phyloP scores from a whole-genome alignment of 345 rosid species.

The Salix dunnii region DNA sequence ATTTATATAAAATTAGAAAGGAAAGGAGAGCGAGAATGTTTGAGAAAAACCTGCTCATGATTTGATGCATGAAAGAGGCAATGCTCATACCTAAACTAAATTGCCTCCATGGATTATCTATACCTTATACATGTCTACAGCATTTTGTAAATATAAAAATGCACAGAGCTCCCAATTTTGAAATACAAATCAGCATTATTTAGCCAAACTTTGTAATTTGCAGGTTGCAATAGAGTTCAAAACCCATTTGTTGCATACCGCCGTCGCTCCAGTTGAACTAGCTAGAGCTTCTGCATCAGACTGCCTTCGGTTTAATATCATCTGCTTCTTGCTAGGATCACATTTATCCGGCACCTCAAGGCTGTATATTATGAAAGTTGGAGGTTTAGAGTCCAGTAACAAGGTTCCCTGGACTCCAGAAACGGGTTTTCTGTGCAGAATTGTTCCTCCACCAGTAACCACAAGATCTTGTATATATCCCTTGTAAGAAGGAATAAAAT shows the following conservation, averaged over 20 bases:
- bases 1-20: too few relatives aligned
- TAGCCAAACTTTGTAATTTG: slow-evolving; percentile 38
- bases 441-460: slow-evolving; percentile 68
- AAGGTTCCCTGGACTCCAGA: slow-evolving; percentile 21
- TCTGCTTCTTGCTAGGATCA: slow-evolving; percentile 39
- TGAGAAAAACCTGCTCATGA: too few relatives aligned
- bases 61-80: too few relatives aligned
- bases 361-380: slow-evolving; percentile 65
- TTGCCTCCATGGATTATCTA: too few relatives aligned
- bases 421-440: slow-evolving; percentile 67
- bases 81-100: too few relatives aligned
- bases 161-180: background rate
- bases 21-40: too few relatives aligned
- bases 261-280: slow-evolving; percentile 54
- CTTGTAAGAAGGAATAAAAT: slow-evolving; percentile 65
- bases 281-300: slow-evolving; percentile 66
- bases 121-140: background rate
- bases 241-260: slow-evolving; percentile 75
- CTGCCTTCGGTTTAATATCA: slow-evolving; percentile 41
- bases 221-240: slow-evolving; percentile 73
- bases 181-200: background rate
- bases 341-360: slow-evolving; percentile 47
- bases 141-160: background rate
- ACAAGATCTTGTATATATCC: slow-evolving; percentile 74
- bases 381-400: slow-evolving; percentile 16